A percentile compares a stretch with the other conserved stretches of the same genome.
Conservation (phyloP, 2,329 filamentous ascomycete species). For the Colletotrichum orchidophilum region DNA sequence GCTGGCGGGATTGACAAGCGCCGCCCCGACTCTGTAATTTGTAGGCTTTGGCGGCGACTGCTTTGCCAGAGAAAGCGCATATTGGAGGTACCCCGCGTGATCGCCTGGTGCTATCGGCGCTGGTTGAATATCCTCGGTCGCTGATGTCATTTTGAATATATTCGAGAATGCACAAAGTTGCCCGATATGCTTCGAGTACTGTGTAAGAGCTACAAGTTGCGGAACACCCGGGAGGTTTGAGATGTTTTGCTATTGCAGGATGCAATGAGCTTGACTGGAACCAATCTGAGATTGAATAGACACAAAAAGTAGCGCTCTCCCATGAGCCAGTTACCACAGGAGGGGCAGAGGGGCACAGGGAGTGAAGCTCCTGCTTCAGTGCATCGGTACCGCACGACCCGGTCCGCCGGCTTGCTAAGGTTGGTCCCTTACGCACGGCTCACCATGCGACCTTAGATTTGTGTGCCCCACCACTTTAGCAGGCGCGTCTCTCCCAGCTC, state of each 20-base stretch:
- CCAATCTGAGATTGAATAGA: neutral
- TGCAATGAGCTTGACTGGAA: neutral
- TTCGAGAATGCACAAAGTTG: neutral
- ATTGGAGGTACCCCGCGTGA: constrained; percentile 66
- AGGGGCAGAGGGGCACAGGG: neutral
- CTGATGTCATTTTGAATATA: constrained; percentile 26
- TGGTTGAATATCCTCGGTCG: constrained; percentile 1
- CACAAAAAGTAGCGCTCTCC: neutral
- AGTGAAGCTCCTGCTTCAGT: neutral
- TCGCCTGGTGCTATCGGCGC: constrained; percentile 46
- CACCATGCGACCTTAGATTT: neutral
- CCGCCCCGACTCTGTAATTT: constrained; percentile 94
- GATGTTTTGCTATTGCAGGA: neutral
- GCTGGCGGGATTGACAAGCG: constrained; percentile 72
- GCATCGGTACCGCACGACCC: neutral
- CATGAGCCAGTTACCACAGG: neutral
- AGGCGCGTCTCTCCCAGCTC: constrained; percentile 26
- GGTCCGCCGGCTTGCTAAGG: neutral
- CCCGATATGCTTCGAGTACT: neutral
- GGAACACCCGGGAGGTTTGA: neutral
- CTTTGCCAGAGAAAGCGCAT: constrained; percentile 79
- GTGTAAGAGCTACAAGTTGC: neutral
- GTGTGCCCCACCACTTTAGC: constrained; percentile 27
- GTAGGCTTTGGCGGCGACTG: constrained; percentile 86
- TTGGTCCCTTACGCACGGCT: neutral